A percentile compares a stretch with the other conserved stretches of the same genome.
Evolutionary conservation across 1,284 basidiomycete genomes (phyloP).

Genomic region (Cystobasidium pallidum): DNA sequence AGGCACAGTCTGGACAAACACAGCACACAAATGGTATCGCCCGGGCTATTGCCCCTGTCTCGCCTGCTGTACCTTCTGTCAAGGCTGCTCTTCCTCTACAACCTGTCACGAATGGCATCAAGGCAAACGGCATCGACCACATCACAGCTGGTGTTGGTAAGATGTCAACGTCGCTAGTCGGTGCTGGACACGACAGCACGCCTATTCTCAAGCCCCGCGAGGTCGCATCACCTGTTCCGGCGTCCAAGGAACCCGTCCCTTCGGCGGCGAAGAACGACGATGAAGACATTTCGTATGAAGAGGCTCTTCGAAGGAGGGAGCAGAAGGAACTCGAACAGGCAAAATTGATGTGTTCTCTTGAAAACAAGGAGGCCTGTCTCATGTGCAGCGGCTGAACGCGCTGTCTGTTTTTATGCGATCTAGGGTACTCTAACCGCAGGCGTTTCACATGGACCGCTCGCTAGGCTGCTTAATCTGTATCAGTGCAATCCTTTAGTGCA

Average conservation of each 20-base stretch:
- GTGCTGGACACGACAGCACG: conserved; percentile 41
- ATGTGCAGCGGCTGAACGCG: conserved; percentile 34
- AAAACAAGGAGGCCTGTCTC: conserved; percentile 67
- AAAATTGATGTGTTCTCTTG: conserved; percentile 76
- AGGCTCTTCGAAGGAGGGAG: conserved; percentile 71
- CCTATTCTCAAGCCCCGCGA: conserved; percentile 37
- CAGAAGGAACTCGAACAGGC: conserved; percentile 79
- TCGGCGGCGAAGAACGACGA: conserved; percentile 61
- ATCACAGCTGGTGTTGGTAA: conserved; percentile 42
- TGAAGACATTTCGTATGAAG: conserved; percentile 76
- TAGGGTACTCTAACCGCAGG: neutral
- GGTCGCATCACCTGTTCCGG: conserved; percentile 51
- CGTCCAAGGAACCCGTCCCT: conserved; percentile 61
- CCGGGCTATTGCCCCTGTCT: conserved; percentile 1
- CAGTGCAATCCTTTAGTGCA: too few species aligned
- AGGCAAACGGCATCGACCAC: conserved; percentile 38
- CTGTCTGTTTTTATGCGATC: neutral
- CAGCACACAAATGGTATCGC: conserved; percentile 1
- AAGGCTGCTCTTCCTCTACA: conserved; percentile 32
- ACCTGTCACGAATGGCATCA: conserved; percentile 42
- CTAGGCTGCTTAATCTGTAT: too few species aligned
- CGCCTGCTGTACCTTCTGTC: conserved; percentile 26
- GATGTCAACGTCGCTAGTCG: conserved; percentile 43
- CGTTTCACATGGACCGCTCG: too few species aligned
- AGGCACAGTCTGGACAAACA: conserved; percentile 48